Base-by-base conservation (phyloP, 2,329 filamentous ascomycete genomes). In the Ceratocystis ficicola region DNA sequence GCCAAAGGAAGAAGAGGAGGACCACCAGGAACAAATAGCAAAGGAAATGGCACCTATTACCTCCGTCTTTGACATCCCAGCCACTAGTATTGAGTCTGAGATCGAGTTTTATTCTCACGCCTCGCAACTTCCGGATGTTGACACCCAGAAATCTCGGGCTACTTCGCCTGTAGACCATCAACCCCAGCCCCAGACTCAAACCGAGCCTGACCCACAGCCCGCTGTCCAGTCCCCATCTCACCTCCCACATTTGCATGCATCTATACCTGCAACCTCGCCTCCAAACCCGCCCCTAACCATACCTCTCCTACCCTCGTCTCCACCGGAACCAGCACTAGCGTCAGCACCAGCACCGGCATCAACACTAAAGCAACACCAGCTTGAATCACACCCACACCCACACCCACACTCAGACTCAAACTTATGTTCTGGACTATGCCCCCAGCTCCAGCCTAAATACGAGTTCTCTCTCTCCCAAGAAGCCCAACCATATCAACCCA, bases 401-500 rank as follows among this genome's bases (percentile, higher is more conserved):
- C 20, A 52, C 48, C 6, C 20, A 28, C 48, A 25, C n/a, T 2
- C 10, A 5, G 3, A 52, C 20, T 15, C 22, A 2, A 8, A 28
- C 10, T 48, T 17, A 10, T 20, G 8, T n/a, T 5, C 46, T n/a
- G 46, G 20, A 6, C 46, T 17, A 20, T n/a, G 5, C 17, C 46
- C 17, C 20, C 17, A 48, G 15, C 22, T 2, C 12, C 20, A 25
- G 25, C 55, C 55, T 5, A 28, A 59, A 25, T 15, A 17, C 12
- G 60, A 48, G 44, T 20, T 41, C 10, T 28, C 12, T 22, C 20
- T 15, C 5, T 22, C 41, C 12, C 44, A 50, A 30, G 10, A 41
- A 41, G 28, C 55, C 30, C 55, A 59, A 59, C 36, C 55, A 15
- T 8, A 36, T 17, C 28, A 59, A 59, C 55, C 17, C 65, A 44